phyloP scores from a whole-genome alignment of 257 asterid species.

The Gentiana straminea region DNA sequence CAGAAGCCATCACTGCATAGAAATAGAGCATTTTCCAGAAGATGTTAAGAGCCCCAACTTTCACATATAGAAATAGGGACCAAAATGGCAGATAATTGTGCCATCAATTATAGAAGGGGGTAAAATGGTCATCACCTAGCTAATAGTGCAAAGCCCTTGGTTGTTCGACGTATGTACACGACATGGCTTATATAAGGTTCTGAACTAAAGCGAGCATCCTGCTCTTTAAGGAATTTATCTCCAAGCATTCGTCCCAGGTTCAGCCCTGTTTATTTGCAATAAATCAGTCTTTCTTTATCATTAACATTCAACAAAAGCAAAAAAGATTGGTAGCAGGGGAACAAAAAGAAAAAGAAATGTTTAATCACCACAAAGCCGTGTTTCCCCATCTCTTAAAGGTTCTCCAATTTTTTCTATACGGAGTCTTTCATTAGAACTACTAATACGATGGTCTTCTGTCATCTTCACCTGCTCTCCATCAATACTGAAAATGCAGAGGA shows the following conservation, averaged over 20 bases:
- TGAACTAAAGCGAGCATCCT: slow-evolving; percentile 77
- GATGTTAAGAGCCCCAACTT: no score
- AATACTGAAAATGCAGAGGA: slow-evolving; percentile 35
- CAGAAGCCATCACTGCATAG: slow-evolving; percentile 79
- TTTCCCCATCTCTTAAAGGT: slow-evolving; percentile 88
- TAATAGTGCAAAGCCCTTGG: slow-evolving; percentile 53
- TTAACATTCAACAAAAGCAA: slow-evolving; percentile 6
- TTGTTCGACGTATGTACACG: slow-evolving; percentile 36
- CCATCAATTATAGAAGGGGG: slow-evolving; percentile 2
- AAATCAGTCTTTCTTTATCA: slow-evolving; percentile 5
- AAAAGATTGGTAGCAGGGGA: neutral
- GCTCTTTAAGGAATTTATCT: slow-evolving; percentile 91
- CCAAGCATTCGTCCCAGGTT: slow-evolving; percentile 98
- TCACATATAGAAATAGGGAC: neutral
- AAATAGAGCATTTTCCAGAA: no score
- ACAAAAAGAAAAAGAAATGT: slow-evolving; percentile 5
- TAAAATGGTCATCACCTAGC: slow-evolving; percentile 59
- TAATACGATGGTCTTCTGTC: slow-evolving; percentile 92
- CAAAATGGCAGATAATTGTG: neutral
- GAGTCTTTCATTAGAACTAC: slow-evolving; percentile 66
- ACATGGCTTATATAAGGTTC: slow-evolving; percentile 85
- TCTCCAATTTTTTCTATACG: slow-evolving; percentile 70
- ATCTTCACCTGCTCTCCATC: slow-evolving; percentile 80
- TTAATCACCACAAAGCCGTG: slow-evolving; percentile 74
- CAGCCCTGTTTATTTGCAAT: slow-evolving; percentile 43